Evolutionary conservation across 164 flowering plant species (phyloP).

Genomic region (Berberis vulgaris): DNA sequence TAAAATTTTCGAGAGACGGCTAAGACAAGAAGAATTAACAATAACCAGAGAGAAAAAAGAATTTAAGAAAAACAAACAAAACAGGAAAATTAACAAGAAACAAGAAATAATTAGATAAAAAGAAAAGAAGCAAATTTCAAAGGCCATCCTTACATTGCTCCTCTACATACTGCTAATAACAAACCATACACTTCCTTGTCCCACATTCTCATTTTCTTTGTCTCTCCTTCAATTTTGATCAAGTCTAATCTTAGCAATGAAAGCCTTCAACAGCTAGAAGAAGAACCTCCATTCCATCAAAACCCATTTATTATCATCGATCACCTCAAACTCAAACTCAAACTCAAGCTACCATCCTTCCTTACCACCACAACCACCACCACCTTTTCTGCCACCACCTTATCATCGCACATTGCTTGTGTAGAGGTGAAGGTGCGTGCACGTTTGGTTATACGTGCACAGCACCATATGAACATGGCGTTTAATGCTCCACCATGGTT

Average conservation of each 20-base stretch:
- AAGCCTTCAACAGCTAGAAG: constrained; percentile 1
- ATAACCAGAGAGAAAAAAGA: no score
- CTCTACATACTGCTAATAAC: constrained; percentile 2
- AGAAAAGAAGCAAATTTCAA: constrained; percentile 5
- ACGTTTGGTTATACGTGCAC: constrained; percentile 7
- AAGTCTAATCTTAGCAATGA: constrained; percentile 14
- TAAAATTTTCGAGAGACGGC: no score
- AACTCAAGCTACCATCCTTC: no score
- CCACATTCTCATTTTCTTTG: background rate
- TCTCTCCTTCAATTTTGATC: background rate
- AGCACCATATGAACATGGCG: constrained; percentile 6
- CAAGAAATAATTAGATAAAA: background rate
- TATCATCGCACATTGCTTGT: background rate
- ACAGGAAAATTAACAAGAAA: background rate
- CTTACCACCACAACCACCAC: background rate
- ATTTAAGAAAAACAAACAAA: background rate
- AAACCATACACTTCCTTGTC: background rate
- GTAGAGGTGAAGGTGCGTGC: background rate
- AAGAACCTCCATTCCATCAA: background rate
- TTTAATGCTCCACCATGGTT: constrained; percentile 1
- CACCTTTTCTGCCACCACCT: background rate
- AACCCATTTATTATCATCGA: background rate
- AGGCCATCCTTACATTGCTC: constrained; percentile 19
- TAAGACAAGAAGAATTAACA: no score
- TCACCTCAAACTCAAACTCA: no score